Base-by-base conservation (phyloP, 2,329 filamentous ascomycete genomes). In the Diaporthe sp. region DNA sequence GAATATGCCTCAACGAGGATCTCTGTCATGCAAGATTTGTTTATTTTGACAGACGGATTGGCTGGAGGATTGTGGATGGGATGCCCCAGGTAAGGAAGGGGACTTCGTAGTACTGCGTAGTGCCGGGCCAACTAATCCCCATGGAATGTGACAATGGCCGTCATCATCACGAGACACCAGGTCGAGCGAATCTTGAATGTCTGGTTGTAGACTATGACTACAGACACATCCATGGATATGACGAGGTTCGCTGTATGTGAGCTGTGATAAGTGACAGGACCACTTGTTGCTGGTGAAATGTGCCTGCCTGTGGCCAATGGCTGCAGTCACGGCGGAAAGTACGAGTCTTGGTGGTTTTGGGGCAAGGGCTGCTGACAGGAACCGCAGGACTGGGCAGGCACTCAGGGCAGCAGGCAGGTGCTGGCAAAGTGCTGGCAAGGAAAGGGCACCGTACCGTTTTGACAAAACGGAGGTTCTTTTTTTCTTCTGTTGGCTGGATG, bases 181-280 rank as follows among this genome's bases (percentile, higher is more conserved):
- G 35, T n/a, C 45, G 30, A 30, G 72, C 47, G 38, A 71, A 71
- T 74, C 66, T 61, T 64, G 12, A 38, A 35, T 45, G 25, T 30
- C 40, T 58, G 35, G 66, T 57, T 54, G n/a, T 47, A 28, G 25
- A 52, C 40, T 38, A 10, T 28, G 52, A 50, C 52, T 69, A 61
- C n/a, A n/a, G n/a, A n/a, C n/a, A n/a, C n/a, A n/a, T n/a, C n/a
- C n/a, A n/a, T n/a, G n/a, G n/a, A n/a, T n/a, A n/a, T n/a, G n/a
- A n/a, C n/a, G n/a, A n/a, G n/a, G n/a, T n/a, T 38, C 7, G 22
- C 22, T 57, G 60, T 33, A 60, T 19, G 54, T 68, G 73, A 72
- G 52, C 52, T 75, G 52, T 68, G 69, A 75, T 33, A 72, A 64
- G 72, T 75, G 73, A 75, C 73, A 42, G 52, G 13, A 68, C 61